A percentile compares a stretch with the other conserved stretches of the same genome.
Evolutionary conservation across 1,284 basidiomycete species (phyloP).

Genomic region (Agroathelia rolfsii): DNA sequence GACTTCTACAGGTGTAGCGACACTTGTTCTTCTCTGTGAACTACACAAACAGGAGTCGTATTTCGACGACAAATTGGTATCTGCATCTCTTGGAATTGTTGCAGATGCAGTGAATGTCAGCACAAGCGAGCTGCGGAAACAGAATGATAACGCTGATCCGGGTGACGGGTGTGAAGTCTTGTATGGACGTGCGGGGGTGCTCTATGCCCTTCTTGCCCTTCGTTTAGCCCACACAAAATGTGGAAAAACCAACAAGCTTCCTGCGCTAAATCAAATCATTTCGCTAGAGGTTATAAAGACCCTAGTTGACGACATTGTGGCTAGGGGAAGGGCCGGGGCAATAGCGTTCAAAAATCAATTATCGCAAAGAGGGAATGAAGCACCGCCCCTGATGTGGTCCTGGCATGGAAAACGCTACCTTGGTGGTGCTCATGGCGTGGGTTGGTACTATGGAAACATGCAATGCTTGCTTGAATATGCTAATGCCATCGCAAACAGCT

Average conservation of each 20-base stretch:
- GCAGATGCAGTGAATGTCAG: no score
- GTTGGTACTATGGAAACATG: constrained; percentile 21
- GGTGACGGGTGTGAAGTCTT: constrained; percentile 46
- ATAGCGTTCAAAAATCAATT: constrained; percentile 20
- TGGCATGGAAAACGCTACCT: constrained; percentile 47
- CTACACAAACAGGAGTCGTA: no score
- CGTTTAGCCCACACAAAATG: constrained; percentile 16
- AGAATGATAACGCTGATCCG: no score
- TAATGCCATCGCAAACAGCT: constrained; percentile 18
- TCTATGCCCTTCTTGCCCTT: constrained; percentile 39
- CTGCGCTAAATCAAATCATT: constrained; percentile 11
- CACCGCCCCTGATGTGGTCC: constrained; percentile 42
- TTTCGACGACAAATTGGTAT: no score
- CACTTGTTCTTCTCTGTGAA: no score
- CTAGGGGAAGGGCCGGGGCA: constrained; percentile 33
- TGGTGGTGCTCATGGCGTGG: constrained; percentile 45
- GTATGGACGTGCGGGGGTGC: constrained; percentile 45
- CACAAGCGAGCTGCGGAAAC: no score
- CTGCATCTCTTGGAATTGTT: no score
- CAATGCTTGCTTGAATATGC: constrained; percentile 1
- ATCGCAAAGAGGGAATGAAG: constrained; percentile 10
- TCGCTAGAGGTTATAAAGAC: constrained; percentile 21
- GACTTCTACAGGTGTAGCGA: no score
- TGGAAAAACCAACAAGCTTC: neutral
- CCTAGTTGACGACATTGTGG: constrained; percentile 36